Evolutionary conservation across 306 rosid genomes (phyloP).

Genomic region (Vicia faba): DNA sequence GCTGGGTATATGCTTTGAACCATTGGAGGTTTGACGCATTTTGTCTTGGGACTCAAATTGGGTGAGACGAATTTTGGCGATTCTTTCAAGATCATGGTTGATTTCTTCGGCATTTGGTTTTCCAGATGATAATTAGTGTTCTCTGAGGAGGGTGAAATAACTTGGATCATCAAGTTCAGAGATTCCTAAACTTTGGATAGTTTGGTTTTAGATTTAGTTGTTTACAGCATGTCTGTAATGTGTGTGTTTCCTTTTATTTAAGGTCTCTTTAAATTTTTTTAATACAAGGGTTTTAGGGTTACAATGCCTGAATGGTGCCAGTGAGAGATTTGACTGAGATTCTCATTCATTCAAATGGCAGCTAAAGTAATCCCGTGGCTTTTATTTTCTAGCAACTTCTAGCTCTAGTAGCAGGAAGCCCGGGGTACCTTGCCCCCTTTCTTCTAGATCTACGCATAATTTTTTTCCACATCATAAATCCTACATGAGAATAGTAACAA

Average conservation of each 20-base stretch:
- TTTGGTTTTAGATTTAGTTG: constrained; percentile 17
- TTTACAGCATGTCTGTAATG: not conserved
- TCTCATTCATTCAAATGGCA: constrained; percentile 17
- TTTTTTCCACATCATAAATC: constrained; percentile 18
- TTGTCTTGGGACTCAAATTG: constrained; percentile 11
- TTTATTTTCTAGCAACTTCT: constrained; percentile 3
- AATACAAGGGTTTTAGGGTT: too few species aligned
- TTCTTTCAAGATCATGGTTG: constrained; percentile 22
- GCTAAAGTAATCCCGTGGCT: constrained; percentile 18
- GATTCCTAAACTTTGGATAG: constrained; percentile 8
- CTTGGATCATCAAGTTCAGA: constrained; percentile 11
- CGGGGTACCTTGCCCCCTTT: constrained; percentile 1
- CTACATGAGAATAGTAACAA: not conserved
- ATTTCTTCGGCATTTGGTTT: constrained; percentile 16
- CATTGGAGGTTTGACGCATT: constrained; percentile 27
- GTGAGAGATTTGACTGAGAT: constrained; percentile 8
- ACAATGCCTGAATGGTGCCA: constrained; percentile 6
- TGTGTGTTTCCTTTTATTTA: too few species aligned
- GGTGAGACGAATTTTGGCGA: constrained; percentile 13
- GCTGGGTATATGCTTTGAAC: not conserved
- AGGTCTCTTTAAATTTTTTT: too few species aligned
- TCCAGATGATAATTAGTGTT: constrained; percentile 15
- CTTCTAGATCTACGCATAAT: not conserved
- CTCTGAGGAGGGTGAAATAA: constrained; percentile 14
- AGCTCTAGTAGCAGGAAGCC: not conserved